These are phyloP conservation scores for Salix exigua DNA, from an alignment of 345 rosid species.

Conservation along the genomic window DNA sequence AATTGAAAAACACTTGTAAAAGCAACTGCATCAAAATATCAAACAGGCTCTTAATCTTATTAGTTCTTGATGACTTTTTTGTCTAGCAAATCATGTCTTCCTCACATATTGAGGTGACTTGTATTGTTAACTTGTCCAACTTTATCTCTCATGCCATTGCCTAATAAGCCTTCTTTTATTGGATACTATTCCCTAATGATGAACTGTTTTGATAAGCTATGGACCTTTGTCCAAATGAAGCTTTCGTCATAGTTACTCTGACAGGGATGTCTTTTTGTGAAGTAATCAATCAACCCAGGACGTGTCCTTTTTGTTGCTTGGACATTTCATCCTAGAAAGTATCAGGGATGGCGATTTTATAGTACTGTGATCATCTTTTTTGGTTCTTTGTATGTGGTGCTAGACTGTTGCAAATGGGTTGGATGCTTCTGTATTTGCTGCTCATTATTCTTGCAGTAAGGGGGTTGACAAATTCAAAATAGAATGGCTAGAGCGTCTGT, in stretches of 20 bases:
- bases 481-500: neutral
- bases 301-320: neutral
- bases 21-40: no score
- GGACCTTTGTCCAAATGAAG: conserved; percentile 61
- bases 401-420: neutral
- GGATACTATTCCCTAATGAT: conserved; percentile 42
- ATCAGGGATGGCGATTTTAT: neutral
- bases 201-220: conserved; percentile 48
- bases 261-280: conserved; percentile 34
- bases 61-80: neutral
- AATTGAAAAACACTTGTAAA: no score
- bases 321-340: neutral
- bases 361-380: neutral
- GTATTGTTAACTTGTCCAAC: neutral
- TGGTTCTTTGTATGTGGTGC: neutral
- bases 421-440: neutral
- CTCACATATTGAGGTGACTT: neutral
- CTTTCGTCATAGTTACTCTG: conserved; percentile 86
- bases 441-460: neutral
- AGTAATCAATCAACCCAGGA: neutral
- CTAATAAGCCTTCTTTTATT: neutral
- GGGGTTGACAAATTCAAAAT: neutral
- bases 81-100: neutral
- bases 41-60: neutral
- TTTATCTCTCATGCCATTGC: neutral